Base-by-base conservation (phyloP, 192 early-diverging fungal genomes). In the Coemansia sp. region DNA sequence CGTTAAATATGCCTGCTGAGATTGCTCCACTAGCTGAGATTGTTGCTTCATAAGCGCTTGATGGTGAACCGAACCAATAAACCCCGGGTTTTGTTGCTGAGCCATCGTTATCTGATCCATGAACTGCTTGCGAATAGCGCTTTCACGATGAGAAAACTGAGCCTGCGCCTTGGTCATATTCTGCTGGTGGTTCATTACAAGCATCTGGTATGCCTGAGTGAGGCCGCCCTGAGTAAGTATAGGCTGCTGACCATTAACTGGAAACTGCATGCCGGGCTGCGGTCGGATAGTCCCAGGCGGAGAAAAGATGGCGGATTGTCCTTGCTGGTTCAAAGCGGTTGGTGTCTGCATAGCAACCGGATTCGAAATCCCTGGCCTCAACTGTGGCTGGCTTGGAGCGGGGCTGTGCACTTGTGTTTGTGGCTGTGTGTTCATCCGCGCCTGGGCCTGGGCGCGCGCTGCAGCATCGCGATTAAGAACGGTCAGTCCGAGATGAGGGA, bases 401-500 rank as follows among this genome's bases (percentile, higher is more conserved):
- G 63, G 68, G 32, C 40, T 56, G 56, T 56, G 63, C n/a, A 43
- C 32, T 41, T 71, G 69, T 32, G 37, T 9, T 9, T 67, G 65
- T 4, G 63, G 11, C 13, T 66, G 70, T 19, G 58, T 49, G 32
- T 61, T 54, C 18, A 15, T 16, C 21, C 65, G 65, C 6, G 65
- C 59, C 12, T 71, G 78, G 4, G 56, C 4, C 45, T 72, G 67
- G 47, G 67, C 64, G 2, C 72, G 76, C 16, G 70, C 63, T 1
- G 62, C 63, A 9, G 70, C 72, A n/a, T 83, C 81, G 38, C 81
- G 69, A 37, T 83, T 83, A 39, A 83, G 72, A 26, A 77, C 69
- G 4, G 79, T 82, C 18, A 76, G 68, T 6, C 68, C 71, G 49
- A 60, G 39, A 21, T 70, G 75, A 21, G 79, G 79, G 48, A 82